These are phyloP conservation scores for Cercospora canescens DNA, from an alignment of 2,329 filamentous ascomycete species.

Conservation along the genomic window DNA sequence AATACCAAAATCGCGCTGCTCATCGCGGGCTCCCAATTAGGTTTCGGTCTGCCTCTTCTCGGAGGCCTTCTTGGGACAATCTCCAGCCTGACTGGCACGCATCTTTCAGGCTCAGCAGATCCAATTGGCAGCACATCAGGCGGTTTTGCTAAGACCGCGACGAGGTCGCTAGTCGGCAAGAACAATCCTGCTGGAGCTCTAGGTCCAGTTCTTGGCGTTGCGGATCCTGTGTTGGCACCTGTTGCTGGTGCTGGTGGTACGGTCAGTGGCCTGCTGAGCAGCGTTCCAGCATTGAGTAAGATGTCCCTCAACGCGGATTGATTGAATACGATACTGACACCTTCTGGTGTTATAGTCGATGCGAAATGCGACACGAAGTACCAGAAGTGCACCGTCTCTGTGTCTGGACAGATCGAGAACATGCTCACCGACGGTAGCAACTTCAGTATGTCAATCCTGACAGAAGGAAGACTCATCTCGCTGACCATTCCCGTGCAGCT, in stretches of 20 bases:
- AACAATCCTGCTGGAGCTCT: constrained; percentile 1
- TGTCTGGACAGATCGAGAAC: constrained; percentile 14
- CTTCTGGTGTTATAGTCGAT: neutral
- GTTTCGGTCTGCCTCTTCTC: neutral
- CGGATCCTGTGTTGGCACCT: neutral
- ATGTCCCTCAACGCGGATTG: neutral
- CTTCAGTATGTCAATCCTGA: constrained; percentile 10
- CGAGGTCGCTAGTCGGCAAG: neutral
- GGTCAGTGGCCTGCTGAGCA: constrained; percentile 2
- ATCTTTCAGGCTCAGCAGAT: neutral
- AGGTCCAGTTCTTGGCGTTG: neutral
- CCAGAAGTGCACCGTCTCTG: constrained; percentile 16
- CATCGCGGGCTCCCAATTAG: neutral
- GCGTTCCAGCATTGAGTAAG: constrained; percentile 6
- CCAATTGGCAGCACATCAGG: neutral
- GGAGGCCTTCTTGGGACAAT: neutral
- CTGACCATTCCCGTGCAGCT: constrained; percentile 2
- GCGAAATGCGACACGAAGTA: constrained; percentile 6
- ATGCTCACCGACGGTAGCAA: constrained; percentile 15
- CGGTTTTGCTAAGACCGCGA: neutral
- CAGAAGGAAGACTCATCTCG: no score
- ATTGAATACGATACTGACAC: neutral
- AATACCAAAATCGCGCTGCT: neutral
- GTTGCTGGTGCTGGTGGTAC: constrained; percentile 3
- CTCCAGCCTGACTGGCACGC: neutral